Conservation (phyloP, 108 stramenopile genomes). For the Pseudonitzschia delicatissima region DNA sequence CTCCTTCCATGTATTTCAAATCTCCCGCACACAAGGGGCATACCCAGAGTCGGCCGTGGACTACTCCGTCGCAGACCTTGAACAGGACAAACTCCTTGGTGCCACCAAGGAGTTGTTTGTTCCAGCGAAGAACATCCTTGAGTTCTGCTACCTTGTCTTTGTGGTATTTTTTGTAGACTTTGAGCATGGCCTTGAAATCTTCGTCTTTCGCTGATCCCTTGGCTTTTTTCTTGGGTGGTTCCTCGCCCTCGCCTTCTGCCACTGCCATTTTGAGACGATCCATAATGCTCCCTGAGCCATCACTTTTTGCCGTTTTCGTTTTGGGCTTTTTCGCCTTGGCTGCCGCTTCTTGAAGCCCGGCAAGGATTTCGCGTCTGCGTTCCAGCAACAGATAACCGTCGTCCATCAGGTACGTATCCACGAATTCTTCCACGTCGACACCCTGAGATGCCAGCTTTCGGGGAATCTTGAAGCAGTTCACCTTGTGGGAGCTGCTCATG, state of each 20-base stretch:
- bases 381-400: slow-evolving; percentile 21
- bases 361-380: slow-evolving; percentile 8
- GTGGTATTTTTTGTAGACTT: slow-evolving; percentile 33
- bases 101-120: slow-evolving; percentile 54
- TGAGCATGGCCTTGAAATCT: slow-evolving; percentile 24
- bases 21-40: slow-evolving; percentile 65
- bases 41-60: slow-evolving; percentile 64
- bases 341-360: slow-evolving; percentile 12
- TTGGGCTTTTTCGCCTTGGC: slow-evolving; percentile 6
- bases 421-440: slow-evolving; percentile 34
- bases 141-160: slow-evolving; percentile 53
- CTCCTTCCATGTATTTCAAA: slow-evolving; percentile 57
- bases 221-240: slow-evolving; percentile 40
- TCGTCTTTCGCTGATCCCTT: slow-evolving; percentile 14
- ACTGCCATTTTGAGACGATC: slow-evolving; percentile 9
- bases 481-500: slow-evolving; percentile 32
- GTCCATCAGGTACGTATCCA: slow-evolving; percentile 48
- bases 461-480: slow-evolving; percentile 57
- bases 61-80: slow-evolving; percentile 66
- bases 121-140: slow-evolving; percentile 76
- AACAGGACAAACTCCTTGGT: slow-evolving; percentile 62
- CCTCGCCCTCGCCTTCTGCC: slow-evolving; percentile 29
- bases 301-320: background rate
- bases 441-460: slow-evolving; percentile 26
- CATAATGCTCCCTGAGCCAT: background rate